A percentile compares a stretch with the other conserved stretches of the same genome.
Conservation (phyloP, 2,329 filamentous ascomycete species). For the Diaporthe longicolla region DNA sequence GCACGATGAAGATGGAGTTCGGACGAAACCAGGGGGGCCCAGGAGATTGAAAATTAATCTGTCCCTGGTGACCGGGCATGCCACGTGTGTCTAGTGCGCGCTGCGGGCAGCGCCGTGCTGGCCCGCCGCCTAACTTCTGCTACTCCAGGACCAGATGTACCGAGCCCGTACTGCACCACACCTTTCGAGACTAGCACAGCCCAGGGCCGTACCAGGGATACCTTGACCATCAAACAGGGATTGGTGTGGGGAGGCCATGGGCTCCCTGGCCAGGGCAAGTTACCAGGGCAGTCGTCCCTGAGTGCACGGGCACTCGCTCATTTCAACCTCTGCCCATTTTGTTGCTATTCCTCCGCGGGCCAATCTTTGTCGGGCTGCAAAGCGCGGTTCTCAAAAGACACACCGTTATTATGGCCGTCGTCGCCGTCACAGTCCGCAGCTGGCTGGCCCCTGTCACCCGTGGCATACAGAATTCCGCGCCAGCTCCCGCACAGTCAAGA, state of each 20-base stretch:
- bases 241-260: slow-evolving; percentile 25
- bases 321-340: slow-evolving; percentile 31
- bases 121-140: no score
- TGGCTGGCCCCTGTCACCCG: background rate
- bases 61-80: slow-evolving; percentile 36
- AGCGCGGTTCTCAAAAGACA: slow-evolving; percentile 23
- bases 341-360: slow-evolving; percentile 21
- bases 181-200: slow-evolving; percentile 3
- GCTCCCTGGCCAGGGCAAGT: slow-evolving; percentile 15
- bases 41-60: slow-evolving; percentile 34
- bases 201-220: background rate
- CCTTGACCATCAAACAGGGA: slow-evolving; percentile 20
- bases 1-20: slow-evolving; percentile 31
- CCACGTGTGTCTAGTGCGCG: slow-evolving; percentile 38
- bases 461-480: background rate
- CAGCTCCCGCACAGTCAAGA: background rate
- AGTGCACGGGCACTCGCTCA: slow-evolving; percentile 34
- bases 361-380: slow-evolving; percentile 22
- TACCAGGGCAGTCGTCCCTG: slow-evolving; percentile 25
- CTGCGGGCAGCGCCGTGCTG: slow-evolving; percentile 33
- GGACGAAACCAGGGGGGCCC: slow-evolving; percentile 27
- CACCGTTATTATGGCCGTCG: background rate
- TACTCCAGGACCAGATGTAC: slow-evolving; percentile 7
- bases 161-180: slow-evolving; percentile 11
- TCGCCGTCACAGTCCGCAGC: background rate